phyloP scores from a whole-genome alignment of 2,329 filamentous ascomycete species.

The Ophiostoma ips region DNA sequence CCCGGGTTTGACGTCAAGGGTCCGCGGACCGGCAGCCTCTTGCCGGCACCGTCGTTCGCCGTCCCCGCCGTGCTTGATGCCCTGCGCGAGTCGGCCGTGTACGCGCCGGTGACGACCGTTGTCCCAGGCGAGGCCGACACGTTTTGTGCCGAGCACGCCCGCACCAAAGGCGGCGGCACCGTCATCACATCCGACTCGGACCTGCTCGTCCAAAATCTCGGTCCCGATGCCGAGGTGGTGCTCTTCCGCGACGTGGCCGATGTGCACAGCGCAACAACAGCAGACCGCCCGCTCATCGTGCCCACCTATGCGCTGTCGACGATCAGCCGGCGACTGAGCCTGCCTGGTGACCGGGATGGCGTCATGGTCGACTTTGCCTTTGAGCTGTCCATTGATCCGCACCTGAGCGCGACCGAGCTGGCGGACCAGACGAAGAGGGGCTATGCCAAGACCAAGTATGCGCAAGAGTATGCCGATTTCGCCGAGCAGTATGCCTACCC shows the following conservation, averaged over 20 bases:
- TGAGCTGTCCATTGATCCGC: constrained; percentile 19
- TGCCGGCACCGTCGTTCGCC: constrained; percentile 48
- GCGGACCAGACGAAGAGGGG: constrained; percentile 15
- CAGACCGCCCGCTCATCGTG: constrained; percentile 9
- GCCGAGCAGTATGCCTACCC: constrained; percentile 14
- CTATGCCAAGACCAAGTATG: constrained; percentile 7
- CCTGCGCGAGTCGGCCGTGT: constrained; percentile 33
- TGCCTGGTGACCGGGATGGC: background rate
- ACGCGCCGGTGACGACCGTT: constrained; percentile 33
- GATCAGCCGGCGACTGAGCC: background rate
- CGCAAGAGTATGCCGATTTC: constrained; percentile 17
- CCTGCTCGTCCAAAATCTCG: constrained; percentile 61
- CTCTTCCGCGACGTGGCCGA: constrained; percentile 52
- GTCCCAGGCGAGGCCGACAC: constrained; percentile 76
- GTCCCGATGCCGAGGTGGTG: constrained; percentile 43
- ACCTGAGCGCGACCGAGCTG: constrained; percentile 15
- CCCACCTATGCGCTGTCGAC: constrained; percentile 13
- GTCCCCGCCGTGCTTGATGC: constrained; percentile 65
- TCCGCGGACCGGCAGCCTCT: constrained; percentile 14
- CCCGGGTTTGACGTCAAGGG: constrained; percentile 8
- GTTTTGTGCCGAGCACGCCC: constrained; percentile 57
- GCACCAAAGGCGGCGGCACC: constrained; percentile 29
- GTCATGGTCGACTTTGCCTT: constrained; percentile 17
- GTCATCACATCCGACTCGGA: constrained; percentile 82
- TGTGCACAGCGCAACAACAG: background rate